These are phyloP conservation scores for Bocquillonia castaneifolia DNA, from an alignment of 441 rosid species.

Conservation along the genomic window DNA sequence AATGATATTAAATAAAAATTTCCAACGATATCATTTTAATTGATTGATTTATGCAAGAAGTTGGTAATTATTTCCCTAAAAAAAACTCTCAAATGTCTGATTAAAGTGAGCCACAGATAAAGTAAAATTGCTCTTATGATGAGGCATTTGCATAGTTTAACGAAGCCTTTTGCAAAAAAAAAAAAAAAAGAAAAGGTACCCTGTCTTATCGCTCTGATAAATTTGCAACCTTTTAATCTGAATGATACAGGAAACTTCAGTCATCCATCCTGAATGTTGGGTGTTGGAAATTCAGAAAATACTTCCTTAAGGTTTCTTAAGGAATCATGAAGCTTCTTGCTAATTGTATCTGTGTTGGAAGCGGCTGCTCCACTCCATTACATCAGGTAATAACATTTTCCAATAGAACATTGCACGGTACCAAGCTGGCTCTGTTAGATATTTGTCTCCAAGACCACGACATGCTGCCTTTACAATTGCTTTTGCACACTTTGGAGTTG, in stretches of 20 bases:
- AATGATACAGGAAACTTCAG: constrained; percentile 13
- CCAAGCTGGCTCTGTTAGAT: constrained; percentile 42
- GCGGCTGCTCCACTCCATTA: constrained; percentile 32
- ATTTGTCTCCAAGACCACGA: constrained; percentile 37
- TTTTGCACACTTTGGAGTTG: too few species aligned
- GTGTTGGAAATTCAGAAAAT: constrained; percentile 11
- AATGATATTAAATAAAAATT: too few species aligned
- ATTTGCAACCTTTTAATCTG: background rate
- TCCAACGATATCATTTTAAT: too few species aligned
- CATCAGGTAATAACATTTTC: constrained; percentile 40
- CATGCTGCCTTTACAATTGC: constrained; percentile 41
- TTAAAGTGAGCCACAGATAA: too few species aligned
- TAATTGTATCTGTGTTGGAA: constrained; percentile 25
- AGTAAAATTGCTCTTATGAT: too few species aligned
- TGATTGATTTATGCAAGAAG: too few species aligned
- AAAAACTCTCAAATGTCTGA: too few species aligned
- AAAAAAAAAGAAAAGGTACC: too few species aligned
- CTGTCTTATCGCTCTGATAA: background rate
- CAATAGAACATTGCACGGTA: constrained; percentile 23
- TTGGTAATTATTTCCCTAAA: too few species aligned
- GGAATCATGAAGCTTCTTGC: constrained; percentile 33
- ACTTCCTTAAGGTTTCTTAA: constrained; percentile 14
- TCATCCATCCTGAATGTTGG: background rate
- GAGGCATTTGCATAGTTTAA: too few species aligned
- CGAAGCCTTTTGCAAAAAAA: background rate